A percentile compares a stretch with the other conserved stretches of the same genome.
Conservation (phyloP, 257 asterid species). For the Nyctanthes arbortristis region DNA sequence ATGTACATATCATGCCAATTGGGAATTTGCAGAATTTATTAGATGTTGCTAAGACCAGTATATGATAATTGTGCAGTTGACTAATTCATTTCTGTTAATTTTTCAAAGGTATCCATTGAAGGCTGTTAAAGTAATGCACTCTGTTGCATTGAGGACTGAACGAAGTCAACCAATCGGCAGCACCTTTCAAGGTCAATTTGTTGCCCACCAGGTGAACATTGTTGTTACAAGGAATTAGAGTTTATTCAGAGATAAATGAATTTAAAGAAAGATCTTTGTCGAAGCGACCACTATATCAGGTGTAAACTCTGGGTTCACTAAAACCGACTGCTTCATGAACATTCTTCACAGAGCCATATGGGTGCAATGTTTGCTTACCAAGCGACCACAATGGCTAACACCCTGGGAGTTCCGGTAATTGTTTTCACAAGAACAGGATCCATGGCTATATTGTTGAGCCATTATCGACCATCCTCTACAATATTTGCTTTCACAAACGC, state of each 20-base stretch:
- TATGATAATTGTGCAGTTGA: not conserved
- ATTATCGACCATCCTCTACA: conserved; percentile 77
- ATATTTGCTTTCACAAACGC: conserved; percentile 88
- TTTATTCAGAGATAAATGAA: not conserved
- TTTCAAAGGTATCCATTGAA: conserved; percentile 73
- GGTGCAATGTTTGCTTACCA: conserved; percentile 94
- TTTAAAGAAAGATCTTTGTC: conserved; percentile 1
- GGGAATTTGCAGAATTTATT: not conserved
- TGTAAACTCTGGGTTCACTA: conserved; percentile 11
- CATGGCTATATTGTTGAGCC: conserved; percentile 86
- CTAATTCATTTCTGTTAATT: not conserved
- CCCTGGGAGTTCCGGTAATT: conserved; percentile 79
- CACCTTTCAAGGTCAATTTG: conserved; percentile 43
- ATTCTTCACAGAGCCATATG: conserved; percentile 72
- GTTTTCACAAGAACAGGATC: conserved; percentile 98
- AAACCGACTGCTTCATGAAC: conserved; percentile 16
- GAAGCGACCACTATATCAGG: not conserved
- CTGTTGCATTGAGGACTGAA: conserved; percentile 90
- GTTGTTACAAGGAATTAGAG: not conserved
- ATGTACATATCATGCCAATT: not conserved
- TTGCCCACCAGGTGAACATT: conserved; percentile 54
- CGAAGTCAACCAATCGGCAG: conserved; percentile 45
- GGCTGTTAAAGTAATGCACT: conserved; percentile 96
- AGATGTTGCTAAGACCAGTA: not conserved
- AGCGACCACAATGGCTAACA: conserved; percentile 85